These are phyloP conservation scores for Monilinia fructigena DNA, from an alignment of 2,329 filamentous ascomycete species.

Conservation along the genomic window DNA sequence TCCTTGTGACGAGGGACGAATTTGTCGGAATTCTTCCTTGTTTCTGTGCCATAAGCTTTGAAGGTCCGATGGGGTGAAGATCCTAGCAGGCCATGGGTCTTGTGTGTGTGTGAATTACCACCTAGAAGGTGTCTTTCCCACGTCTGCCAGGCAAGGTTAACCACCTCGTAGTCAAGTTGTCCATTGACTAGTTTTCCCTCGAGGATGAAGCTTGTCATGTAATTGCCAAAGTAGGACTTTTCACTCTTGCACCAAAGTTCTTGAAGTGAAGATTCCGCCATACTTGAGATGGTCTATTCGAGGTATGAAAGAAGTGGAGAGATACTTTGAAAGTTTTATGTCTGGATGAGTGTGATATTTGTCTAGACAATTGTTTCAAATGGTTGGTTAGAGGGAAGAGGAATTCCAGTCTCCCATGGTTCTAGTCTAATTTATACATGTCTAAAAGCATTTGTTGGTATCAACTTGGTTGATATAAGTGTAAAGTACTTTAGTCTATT, in stretches of 20 bases:
- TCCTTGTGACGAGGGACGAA: no score
- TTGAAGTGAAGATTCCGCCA: background rate
- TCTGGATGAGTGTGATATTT: background rate
- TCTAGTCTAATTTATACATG: background rate
- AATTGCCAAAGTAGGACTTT: background rate
- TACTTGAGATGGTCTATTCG: background rate
- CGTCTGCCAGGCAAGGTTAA: no score
- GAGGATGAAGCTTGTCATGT: background rate
- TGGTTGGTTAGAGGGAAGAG: background rate
- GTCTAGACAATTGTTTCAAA: background rate
- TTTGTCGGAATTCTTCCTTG: no score
- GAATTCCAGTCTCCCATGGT: background rate
- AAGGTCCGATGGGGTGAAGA: rapidly evolving
- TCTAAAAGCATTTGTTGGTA: no score
- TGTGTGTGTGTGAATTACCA: background rate
- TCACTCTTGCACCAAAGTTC: background rate
- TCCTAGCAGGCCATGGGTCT: background rate
- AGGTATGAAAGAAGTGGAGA: background rate
- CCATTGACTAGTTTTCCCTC: no score
- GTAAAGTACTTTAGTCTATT: no score
- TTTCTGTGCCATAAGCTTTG: no score
- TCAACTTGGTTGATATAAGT: no score
- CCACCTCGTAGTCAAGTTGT: no score
- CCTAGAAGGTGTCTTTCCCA: background rate
- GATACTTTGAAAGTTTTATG: background rate